Conservation (phyloP, 2,329 filamentous ascomycete species). For the Colletotrichum viniferum region DNA sequence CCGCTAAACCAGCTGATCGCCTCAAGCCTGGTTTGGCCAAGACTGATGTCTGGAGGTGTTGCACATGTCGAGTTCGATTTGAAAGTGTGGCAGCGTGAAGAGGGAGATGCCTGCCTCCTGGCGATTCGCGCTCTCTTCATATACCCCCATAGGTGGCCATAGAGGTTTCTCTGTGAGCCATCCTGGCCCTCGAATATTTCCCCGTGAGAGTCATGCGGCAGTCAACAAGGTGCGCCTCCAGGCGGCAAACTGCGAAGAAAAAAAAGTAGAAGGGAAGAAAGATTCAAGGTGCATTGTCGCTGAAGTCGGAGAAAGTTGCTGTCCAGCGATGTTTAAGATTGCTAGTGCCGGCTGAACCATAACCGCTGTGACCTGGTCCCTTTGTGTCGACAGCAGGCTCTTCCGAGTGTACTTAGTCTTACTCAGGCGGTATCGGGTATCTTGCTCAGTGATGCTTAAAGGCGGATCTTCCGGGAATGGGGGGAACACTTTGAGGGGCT, state of each 20-base stretch:
- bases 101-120: too few species aligned
- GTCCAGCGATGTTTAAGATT: slow-evolving; percentile 53
- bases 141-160: too few species aligned
- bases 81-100: too few species aligned
- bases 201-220: too few species aligned
- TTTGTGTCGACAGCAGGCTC: slow-evolving; percentile 54
- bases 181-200: too few species aligned
- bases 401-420: slow-evolving; percentile 58
- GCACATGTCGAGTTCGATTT: slow-evolving; percentile 45
- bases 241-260: too few species aligned
- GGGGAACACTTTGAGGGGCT: slow-evolving; percentile 57
- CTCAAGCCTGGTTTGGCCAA: slow-evolving; percentile 52
- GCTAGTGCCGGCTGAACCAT: slow-evolving; percentile 51
- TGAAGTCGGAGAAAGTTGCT: slow-evolving; percentile 42
- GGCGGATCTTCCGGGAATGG: slow-evolving; percentile 53
- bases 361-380: slow-evolving; percentile 51
- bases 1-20: slow-evolving; percentile 58
- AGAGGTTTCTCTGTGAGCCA: too few species aligned
- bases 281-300: slow-evolving; percentile 49
- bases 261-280: too few species aligned
- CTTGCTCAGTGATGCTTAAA: slow-evolving; percentile 49
- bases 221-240: too few species aligned
- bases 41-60: slow-evolving; percentile 51
- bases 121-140: too few species aligned
- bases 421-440: slow-evolving; percentile 53